These are phyloP conservation scores for Eucalyptus polyanthemos DNA, from an alignment of 345 rosid genomes.

Conservation along the genomic window DNA sequence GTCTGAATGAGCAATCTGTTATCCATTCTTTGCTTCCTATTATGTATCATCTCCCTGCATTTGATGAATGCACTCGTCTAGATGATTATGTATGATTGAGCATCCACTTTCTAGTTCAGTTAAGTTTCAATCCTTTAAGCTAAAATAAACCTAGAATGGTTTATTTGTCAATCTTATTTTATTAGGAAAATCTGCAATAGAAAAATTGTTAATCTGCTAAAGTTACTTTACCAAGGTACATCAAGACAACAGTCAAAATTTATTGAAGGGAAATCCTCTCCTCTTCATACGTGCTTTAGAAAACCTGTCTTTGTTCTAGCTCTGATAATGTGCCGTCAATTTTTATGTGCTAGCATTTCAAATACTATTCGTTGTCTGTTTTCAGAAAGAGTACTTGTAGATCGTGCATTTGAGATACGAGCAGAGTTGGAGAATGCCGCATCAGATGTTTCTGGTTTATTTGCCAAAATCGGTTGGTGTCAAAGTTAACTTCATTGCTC, in stretches of 20 bases:
- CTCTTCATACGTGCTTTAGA: background rate
- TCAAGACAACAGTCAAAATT: background rate
- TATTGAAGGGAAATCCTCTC: background rate
- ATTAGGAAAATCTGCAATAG: background rate
- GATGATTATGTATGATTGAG: background rate
- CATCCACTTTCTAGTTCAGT: background rate
- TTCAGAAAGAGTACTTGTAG: constrained; percentile 78
- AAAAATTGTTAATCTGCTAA: background rate
- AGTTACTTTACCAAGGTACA: background rate
- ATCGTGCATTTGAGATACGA: constrained; percentile 77
- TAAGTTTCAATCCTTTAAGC: background rate
- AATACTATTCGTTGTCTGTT: background rate
- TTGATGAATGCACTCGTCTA: background rate
- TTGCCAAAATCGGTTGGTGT: constrained; percentile 69
- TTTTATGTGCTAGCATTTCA: background rate
- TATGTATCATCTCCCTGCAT: background rate
- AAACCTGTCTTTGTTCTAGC: background rate
- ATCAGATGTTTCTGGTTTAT: constrained; percentile 77
- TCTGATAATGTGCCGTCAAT: background rate
- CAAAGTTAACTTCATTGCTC: background rate
- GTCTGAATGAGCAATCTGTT: background rate
- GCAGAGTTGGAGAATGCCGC: constrained; percentile 81
- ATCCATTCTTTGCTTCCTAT: background rate
- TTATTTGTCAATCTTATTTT: background rate
- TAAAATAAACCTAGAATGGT: background rate